A percentile compares a stretch with the other conserved stretches of the same genome.
These are phyloP conservation scores for Arxiozyma bovina DNA, from an alignment of 1,139 yeast genomes.

Conservation along the genomic window DNA sequence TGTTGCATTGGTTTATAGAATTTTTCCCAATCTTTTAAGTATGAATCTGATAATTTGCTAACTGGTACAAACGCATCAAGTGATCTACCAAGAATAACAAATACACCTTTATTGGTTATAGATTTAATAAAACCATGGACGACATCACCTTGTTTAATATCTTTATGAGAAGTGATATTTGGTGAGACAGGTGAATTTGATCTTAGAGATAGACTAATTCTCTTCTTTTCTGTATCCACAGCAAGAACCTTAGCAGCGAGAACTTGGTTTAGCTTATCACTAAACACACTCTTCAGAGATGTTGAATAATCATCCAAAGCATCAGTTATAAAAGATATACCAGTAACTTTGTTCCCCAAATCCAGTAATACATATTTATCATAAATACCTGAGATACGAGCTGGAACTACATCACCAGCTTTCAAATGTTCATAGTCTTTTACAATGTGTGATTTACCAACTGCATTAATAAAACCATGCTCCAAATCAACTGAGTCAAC, in stretches of 20 bases:
- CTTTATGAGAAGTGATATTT: conserved; percentile 42
- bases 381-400: conserved; percentile 53
- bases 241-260: conserved; percentile 54
- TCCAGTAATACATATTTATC: conserved; percentile 60
- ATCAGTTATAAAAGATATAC: conserved; percentile 66
- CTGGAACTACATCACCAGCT: conserved; percentile 56
- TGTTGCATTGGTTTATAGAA: conserved; percentile 60
- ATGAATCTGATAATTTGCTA: conserved; percentile 72
- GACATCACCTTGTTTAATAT: conserved; percentile 59
- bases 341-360: conserved; percentile 52
- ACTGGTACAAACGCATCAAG: conserved; percentile 77
- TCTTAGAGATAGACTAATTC: conserved; percentile 59
- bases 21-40: conserved; percentile 80
- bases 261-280: conserved; percentile 41
- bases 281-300: conserved; percentile 44
- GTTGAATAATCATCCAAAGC: conserved; percentile 64
- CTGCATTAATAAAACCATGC: conserved; percentile 43
- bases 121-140: conserved; percentile 74
- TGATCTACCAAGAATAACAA: conserved; percentile 64
- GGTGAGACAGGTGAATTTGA: conserved; percentile 45
- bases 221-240: conserved; percentile 48
- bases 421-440: conserved; percentile 42
- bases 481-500: conserved; percentile 49
- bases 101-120: conserved; percentile 69
- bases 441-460: conserved; percentile 41